These are phyloP conservation scores for Aspergillus incahuasiensis DNA, from an alignment of 495 filamentous ascomycete species.

Conservation along the genomic window DNA sequence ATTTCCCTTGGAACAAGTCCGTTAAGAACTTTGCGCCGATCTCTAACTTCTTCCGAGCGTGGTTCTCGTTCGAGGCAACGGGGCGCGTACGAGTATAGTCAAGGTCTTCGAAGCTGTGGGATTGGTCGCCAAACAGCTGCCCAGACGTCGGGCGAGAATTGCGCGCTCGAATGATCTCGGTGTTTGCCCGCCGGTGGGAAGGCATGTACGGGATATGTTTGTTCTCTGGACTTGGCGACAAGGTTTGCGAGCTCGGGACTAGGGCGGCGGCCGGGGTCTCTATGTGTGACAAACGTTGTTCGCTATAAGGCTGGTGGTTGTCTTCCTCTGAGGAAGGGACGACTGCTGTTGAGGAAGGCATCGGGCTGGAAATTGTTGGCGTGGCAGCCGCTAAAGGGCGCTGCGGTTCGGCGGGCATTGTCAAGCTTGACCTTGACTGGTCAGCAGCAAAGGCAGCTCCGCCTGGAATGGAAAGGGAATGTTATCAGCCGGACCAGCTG, in stretches of 20 bases:
- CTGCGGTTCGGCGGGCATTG: conserved; percentile 18
- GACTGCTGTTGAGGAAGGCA: conserved; percentile 8
- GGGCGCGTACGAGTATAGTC: conserved; percentile 14
- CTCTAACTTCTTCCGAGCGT: conserved; percentile 39
- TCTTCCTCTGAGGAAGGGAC: conserved; percentile 9
- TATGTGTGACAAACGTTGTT: conserved; percentile 11
- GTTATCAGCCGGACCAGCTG: conserved; percentile 21
- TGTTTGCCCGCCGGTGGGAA: conserved; percentile 41
- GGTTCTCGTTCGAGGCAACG: conserved; percentile 26
- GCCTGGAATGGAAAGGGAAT: conserved; percentile 21
- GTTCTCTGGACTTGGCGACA: conserved; percentile 15
- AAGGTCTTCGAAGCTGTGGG: conserved; percentile 23
- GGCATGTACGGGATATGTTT: conserved; percentile 22
- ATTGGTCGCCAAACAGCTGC: conserved; percentile 19
- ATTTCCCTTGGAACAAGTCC: conserved; percentile 51
- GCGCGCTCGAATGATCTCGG: conserved; percentile 33
- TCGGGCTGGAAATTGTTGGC: conserved; percentile 13
- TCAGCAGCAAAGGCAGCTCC: conserved; percentile 7
- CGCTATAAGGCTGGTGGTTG: conserved; percentile 14
- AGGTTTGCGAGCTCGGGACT: conserved; percentile 16
- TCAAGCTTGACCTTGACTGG: conserved; percentile 17
- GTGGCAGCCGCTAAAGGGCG: conserved; percentile 19
- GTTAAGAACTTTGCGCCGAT: conserved; percentile 39
- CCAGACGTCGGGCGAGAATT: conserved; percentile 17
- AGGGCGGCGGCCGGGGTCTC: conserved; percentile 16